phyloP scores from a whole-genome alignment of 192 early-diverging fungal genomes.

The Gryganskiella cystojenkinii region DNA sequence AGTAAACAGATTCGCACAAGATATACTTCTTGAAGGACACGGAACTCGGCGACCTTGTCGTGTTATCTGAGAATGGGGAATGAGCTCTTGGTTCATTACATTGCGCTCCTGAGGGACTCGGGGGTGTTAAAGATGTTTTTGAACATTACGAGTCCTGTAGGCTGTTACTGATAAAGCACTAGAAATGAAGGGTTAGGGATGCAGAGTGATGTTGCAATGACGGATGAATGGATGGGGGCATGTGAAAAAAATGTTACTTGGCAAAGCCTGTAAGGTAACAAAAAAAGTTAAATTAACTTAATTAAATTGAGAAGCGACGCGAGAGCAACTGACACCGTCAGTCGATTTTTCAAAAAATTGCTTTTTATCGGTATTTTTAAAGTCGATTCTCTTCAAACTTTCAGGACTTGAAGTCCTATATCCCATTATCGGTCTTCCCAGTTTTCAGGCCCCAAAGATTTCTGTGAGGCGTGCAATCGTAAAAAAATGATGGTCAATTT shows the following conservation, averaged over 20 bases:
- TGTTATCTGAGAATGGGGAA: no score
- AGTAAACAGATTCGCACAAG: no score
- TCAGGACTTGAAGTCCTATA: background rate
- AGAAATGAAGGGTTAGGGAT: no score
- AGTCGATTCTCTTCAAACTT: background rate
- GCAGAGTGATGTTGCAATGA: no score
- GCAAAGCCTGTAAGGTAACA: no score
- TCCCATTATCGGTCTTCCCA: background rate
- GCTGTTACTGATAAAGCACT: background rate
- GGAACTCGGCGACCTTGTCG: no score
- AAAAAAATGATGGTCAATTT: background rate
- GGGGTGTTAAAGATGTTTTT: slow-evolving; percentile 50
- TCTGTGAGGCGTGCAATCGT: background rate
- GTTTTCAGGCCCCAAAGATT: background rate
- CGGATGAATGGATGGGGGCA: no score
- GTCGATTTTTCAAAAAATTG: slow-evolving; percentile 10
- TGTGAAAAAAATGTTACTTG: no score
- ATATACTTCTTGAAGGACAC: no score
- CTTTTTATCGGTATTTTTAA: background rate
- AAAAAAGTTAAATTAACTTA: no score
- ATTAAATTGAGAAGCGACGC: slow-evolving; percentile 1
- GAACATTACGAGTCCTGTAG: slow-evolving; percentile 32
- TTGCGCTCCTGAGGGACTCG: slow-evolving; percentile 36
- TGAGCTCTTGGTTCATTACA: no score
- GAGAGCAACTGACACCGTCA: slow-evolving; percentile 10